Evolutionary conservation across 306 rosid species (phyloP).

Genomic region (Trichosanthes truncata): DNA sequence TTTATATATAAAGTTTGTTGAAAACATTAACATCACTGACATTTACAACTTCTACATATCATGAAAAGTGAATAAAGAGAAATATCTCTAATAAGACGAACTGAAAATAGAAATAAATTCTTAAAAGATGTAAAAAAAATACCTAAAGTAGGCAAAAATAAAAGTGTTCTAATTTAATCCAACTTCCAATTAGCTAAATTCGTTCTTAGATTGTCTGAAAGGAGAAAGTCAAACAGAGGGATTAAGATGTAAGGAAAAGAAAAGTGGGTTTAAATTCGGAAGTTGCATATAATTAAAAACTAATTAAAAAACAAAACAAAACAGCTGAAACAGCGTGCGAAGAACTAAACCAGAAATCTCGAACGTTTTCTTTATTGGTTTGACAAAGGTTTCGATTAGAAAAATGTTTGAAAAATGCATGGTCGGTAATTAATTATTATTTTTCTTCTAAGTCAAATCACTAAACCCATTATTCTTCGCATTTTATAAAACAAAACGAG

Average conservation of each 20-base stretch:
- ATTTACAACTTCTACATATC: too few relatives aligned
- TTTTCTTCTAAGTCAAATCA: background rate
- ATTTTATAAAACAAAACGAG: too few relatives aligned
- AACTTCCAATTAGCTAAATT: background rate
- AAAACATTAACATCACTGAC: too few relatives aligned
- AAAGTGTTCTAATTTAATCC: background rate
- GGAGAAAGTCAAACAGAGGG: background rate
- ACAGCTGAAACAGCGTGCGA: background rate
- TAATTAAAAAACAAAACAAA: background rate
- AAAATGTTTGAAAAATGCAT: background rate
- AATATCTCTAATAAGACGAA: background rate
- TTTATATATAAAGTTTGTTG: too few relatives aligned
- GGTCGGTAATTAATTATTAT: background rate
- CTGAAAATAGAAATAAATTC: background rate
- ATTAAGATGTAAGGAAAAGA: background rate
- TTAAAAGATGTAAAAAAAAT: too few relatives aligned
- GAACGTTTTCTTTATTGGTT: background rate
- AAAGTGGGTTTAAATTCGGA: background rate
- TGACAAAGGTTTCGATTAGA: background rate
- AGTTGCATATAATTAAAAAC: background rate
- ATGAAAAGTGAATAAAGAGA: too few relatives aligned
- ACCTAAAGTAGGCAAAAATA: background rate
- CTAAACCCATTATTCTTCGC: background rate
- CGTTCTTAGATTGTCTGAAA: background rate
- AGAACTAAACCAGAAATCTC: background rate